Evolutionary conservation across 805 yeast genomes (phyloP).

Genomic region (Barnettozyma populi): DNA sequence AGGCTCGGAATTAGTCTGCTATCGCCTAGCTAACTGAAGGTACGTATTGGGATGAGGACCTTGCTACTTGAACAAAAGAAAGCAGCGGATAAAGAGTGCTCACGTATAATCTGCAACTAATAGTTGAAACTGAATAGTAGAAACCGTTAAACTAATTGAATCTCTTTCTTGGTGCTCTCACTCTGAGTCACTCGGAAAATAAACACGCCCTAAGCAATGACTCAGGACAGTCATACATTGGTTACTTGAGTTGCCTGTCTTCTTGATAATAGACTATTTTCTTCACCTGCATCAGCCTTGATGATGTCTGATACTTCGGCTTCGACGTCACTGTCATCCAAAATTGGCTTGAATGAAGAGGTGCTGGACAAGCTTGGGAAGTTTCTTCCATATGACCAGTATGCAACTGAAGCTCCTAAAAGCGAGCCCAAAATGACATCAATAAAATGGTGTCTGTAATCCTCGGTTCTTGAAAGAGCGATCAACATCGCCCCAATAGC

Average conservation of each 20-base stretch:
- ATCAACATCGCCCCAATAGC: conserved; percentile 63
- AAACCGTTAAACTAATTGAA: background rate
- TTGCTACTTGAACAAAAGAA: too few relatives aligned
- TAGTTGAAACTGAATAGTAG: too few relatives aligned
- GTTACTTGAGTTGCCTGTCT: background rate
- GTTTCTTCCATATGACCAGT: conserved; percentile 33
- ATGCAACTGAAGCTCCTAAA: conserved; percentile 60
- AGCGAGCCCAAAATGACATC: conserved; percentile 73
- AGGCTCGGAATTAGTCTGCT: too few relatives aligned
- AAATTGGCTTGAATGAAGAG: conserved; percentile 34
- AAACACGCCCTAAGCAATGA: background rate
- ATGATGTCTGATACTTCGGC: conserved; percentile 22
- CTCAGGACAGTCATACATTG: background rate
- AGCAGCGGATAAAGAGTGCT: too few relatives aligned
- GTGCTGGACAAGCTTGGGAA: conserved; percentile 33
- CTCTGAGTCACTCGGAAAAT: background rate
- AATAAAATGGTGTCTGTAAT: conserved; percentile 88
- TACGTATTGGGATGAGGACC: too few relatives aligned
- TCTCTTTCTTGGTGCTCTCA: background rate
- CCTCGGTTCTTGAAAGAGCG: conserved; percentile 84
- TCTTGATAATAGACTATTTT: conserved; percentile 13
- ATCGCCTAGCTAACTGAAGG: too few relatives aligned
- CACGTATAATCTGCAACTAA: background rate
- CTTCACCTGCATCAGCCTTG: conserved; percentile 18
- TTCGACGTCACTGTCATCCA: conserved; percentile 36